Percentiles rank a stretch among this genome's conserved stretches.
Conservation (phyloP, 345 rosid species). For the Firmiana major region DNA sequence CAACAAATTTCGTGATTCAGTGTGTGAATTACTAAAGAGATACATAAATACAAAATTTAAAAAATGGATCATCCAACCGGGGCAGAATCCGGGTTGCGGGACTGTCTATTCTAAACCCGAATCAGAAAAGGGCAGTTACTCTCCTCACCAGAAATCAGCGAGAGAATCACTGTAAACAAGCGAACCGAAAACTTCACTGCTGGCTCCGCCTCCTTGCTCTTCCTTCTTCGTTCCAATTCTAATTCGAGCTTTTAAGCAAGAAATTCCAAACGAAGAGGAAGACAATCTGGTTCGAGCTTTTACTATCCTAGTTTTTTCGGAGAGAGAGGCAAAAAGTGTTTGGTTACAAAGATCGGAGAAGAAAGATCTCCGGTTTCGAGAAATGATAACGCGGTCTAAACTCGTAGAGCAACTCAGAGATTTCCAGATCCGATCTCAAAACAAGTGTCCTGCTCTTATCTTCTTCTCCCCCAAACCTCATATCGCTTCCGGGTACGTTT, state of each 20-base stretch:
- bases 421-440: constrained; percentile 51
- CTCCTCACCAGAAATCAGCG: not conserved
- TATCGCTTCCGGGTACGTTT: constrained; percentile 34
- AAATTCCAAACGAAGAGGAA: not conserved
- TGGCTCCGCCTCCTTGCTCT: not conserved
- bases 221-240: not conserved
- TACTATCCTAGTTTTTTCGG: not conserved
- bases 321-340: not conserved
- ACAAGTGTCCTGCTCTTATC: constrained; percentile 39
- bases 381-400: constrained; percentile 56
- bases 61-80: not conserved
- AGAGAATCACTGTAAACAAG: not conserved
- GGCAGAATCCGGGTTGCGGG: not conserved
- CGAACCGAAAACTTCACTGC: not conserved
- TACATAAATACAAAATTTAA: no score
- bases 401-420: constrained; percentile 57
- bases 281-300: not conserved
- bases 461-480: constrained; percentile 50
- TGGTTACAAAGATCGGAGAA: constrained; percentile 3
- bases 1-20: no score
- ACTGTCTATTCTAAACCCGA: not conserved
- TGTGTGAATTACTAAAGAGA: no score
- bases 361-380: constrained; percentile 9
- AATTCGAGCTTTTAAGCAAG: not conserved
- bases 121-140: not conserved